Conservation (phyloP, 2,329 filamentous ascomycete species). For the Penicillium janthinellum region DNA sequence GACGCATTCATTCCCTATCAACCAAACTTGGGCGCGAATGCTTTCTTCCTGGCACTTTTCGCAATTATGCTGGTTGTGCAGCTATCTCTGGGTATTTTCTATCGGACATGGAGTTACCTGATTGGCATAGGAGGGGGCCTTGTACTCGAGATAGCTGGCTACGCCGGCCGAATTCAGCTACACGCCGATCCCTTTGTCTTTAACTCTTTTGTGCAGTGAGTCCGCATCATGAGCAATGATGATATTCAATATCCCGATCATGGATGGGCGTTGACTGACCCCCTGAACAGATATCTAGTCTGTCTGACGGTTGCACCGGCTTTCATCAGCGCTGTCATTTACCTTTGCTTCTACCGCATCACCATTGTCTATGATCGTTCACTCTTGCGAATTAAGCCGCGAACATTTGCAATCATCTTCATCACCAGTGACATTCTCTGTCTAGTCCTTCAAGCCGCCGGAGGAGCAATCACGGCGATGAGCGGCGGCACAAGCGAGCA, state of each 20-base stretch:
- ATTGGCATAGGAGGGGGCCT: neutral
- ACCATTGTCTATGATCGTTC: neutral
- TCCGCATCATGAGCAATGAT: neutral
- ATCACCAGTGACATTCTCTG: constrained; percentile 1
- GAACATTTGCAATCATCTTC: neutral
- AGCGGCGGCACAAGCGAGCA: neutral
- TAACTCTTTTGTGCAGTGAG: neutral
- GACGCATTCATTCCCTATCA: neutral
- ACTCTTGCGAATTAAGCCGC: neutral
- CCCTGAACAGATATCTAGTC: neutral
- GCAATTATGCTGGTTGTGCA: neutral
- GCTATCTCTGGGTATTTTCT: neutral
- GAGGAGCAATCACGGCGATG: neutral
- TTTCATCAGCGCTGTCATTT: constrained; percentile 2
- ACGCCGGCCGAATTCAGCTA: neutral
- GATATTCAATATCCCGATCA: neutral
- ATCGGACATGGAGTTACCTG: constrained; percentile 1
- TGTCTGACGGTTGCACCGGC: constrained; percentile 1
- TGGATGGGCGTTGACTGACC: neutral
- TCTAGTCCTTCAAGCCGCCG: neutral
- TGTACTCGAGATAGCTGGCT: constrained; percentile 1
- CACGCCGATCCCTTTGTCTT: neutral
- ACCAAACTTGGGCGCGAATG: neutral
- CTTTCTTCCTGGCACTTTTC: neutral
- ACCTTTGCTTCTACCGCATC: constrained; percentile 2